Conservation (phyloP, 257 asterid genomes). For the Primulina eburnea region DNA sequence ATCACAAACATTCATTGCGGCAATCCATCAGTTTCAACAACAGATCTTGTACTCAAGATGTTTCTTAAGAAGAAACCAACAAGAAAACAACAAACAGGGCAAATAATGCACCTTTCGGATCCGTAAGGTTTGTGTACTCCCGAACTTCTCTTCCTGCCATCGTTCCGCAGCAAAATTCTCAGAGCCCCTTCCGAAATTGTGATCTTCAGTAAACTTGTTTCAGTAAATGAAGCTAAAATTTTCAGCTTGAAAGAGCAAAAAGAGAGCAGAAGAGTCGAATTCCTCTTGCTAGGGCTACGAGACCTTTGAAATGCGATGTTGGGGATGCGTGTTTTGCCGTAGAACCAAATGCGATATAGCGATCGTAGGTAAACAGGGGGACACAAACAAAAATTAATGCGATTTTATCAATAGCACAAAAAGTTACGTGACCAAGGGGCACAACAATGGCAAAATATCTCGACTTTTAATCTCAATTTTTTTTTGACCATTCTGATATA, state of each 20-base stretch:
- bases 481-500: no score
- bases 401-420: no score
- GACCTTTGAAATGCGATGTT: background rate
- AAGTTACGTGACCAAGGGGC: no score
- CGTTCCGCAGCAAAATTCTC: background rate
- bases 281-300: background rate
- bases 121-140: constrained; percentile 89
- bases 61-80: no score
- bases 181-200: background rate
- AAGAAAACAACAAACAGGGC: background rate
- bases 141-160: constrained; percentile 98
- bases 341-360: no score
- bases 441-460: no score
- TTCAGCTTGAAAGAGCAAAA: background rate
- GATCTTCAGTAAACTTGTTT: background rate
- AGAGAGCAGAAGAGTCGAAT: background rate
- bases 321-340: no score
- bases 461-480: no score
- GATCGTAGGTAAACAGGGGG: no score
- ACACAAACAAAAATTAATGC: no score
- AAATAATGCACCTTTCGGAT: constrained; percentile 68
- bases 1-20: no score
- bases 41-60: background rate
- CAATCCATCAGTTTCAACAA: background rate
- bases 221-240: no score